Evolutionary conservation across 495 filamentous ascomycete species (phyloP).

Genomic region (Astrothelium subdiscretum): DNA sequence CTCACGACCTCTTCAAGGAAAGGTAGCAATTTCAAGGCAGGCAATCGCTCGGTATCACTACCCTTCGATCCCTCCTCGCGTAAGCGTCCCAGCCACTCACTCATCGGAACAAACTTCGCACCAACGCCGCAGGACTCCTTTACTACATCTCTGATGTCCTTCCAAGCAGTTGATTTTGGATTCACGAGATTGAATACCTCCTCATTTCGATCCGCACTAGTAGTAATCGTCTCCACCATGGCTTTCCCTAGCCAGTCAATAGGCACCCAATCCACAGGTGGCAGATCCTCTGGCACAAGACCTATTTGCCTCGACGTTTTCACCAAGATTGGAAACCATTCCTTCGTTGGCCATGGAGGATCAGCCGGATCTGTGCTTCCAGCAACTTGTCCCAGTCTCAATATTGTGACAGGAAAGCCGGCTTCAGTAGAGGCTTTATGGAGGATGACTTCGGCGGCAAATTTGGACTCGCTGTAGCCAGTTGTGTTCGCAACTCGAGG

Average conservation of each 20-base stretch:
- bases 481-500: background rate
- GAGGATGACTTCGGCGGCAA: conserved; percentile 1
- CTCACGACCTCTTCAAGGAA: background rate
- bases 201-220: conserved; percentile 4
- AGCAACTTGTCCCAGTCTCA: background rate
- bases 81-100: background rate
- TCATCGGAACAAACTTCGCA: background rate
- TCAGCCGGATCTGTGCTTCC: background rate
- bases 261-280: conserved; percentile 22
- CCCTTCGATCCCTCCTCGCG: background rate
- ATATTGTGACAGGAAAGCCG: background rate
- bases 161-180: background rate
- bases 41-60: background rate
- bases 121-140: background rate
- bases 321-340: conserved; percentile 10
- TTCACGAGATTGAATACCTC: background rate
- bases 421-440: background rate
- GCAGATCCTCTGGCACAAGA: conserved; percentile 5
- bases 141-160: background rate
- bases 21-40: background rate
- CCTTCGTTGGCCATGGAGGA: background rate
- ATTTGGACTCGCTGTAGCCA: conserved; percentile 5
- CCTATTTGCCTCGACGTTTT: conserved; percentile 19
- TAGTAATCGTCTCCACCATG: conserved; percentile 13
- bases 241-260: conserved; percentile 19